Base-by-base conservation (phyloP, 768 basidiomycete genomes). In the Epithele typhae region DNA sequence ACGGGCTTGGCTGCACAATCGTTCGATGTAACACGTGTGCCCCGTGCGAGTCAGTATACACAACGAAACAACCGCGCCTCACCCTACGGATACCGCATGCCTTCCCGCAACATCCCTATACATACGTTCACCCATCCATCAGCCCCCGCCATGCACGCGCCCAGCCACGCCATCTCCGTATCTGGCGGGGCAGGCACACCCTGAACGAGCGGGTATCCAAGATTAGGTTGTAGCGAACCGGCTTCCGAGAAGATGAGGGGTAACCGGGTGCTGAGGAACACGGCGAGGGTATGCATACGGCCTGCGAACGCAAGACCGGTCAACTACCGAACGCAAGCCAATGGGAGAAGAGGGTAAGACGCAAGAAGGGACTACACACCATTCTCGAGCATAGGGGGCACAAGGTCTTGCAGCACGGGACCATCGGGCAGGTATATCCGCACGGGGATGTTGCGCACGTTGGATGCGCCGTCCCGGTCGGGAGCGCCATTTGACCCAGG, bases 51-150 rank as follows among this genome's bases (percentile, higher is more conserved):
- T n/a, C n/a, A n/a, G 27, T 30, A 30, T 14, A 30, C 14, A 30
- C 7, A 30, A 14, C 27, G 27, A 7, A 30, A 30, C 8, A 30
- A 30, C 7, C 8, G 8, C 27, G 14, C 27, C 14, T 7, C 27
- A 30, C 27, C 27, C 27, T 30, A 30, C 7, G 7, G 27, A 14
- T 7, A 30, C 27, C 27, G 7, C 27, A 7, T 14, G 8, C 27
- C 27, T 22, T 63, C 59, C 21, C 58, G 56, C 33, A 59, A 45
- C 33, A 68, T 24, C 15, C 87, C 88, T 23, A 96, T 71, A 60
- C 92, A 94, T 43, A 97, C 74, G 62, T 89, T 87, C 23, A 95
- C 75, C 93, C 93, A 98, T 5, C 96, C 96, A 59, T 98, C 96
- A 11, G 92, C 91, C 7, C 92, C 93, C 11, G 85, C 81, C 66